Percentiles rank a stretch among this genome's conserved stretches.
Conservation (phyloP, 2,329 filamentous ascomycete species). For the Tolypocladium endophyticum region DNA sequence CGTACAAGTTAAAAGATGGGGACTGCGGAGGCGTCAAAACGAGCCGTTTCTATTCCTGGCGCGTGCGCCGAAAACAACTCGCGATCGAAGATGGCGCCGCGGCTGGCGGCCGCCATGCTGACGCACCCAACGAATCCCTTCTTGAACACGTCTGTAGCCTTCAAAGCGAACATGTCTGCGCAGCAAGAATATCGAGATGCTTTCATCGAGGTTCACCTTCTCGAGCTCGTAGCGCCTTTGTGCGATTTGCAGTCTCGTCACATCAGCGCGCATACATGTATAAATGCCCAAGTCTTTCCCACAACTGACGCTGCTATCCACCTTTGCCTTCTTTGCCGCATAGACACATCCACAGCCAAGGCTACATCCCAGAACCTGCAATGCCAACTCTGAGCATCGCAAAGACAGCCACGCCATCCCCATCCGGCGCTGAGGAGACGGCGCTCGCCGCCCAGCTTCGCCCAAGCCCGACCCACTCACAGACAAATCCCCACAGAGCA, state of each 20-base stretch:
- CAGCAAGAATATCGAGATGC: neutral
- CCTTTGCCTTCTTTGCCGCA: neutral
- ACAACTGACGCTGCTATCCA: neutral
- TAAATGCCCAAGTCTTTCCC: neutral
- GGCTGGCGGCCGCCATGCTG: too few species aligned
- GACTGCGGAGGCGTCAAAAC: too few species aligned
- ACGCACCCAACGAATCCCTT: neutral
- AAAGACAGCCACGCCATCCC: neutral
- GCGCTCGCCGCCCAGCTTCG: too few species aligned
- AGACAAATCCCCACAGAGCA: too few species aligned
- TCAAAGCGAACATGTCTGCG: neutral
- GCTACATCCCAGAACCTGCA: neutral
- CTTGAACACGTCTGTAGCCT: neutral
- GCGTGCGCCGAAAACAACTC: too few species aligned
- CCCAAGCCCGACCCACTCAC: too few species aligned
- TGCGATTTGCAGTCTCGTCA: neutral
- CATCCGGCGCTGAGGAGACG: neutral
- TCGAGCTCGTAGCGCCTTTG: neutral
- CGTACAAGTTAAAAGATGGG: too few species aligned
- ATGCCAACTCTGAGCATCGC: neutral
- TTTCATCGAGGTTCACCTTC: neutral
- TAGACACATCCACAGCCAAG: too few species aligned
- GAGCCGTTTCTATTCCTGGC: too few species aligned
- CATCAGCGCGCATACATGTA: neutral
- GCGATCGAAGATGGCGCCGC: too few species aligned